Evolutionary conservation across 345 rosid species (phyloP).

Genomic region (Boechera stricta): DNA sequence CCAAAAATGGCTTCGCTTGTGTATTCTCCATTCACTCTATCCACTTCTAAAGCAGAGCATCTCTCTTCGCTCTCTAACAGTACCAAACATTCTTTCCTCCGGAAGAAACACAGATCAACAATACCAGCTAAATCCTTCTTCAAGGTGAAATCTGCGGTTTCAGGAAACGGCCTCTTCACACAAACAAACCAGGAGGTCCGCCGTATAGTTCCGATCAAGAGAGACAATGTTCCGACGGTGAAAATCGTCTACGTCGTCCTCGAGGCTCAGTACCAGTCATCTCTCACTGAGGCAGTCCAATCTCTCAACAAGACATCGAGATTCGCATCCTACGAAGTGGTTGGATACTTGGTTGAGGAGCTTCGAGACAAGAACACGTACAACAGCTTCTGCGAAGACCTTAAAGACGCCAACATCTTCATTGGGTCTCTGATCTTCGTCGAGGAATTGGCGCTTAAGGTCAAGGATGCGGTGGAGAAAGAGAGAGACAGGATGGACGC

Average conservation of each 20-base stretch:
- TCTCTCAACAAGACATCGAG: slow-evolving; percentile 66
- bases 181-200: slow-evolving; percentile 94
- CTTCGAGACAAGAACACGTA: slow-evolving; percentile 77
- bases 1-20: slow-evolving; percentile 74
- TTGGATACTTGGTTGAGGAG: slow-evolving; percentile 98
- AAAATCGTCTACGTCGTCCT: slow-evolving; percentile 92
- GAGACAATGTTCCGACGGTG: slow-evolving; percentile 74
- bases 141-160: slow-evolving; percentile 64
- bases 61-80: slow-evolving; percentile 79
- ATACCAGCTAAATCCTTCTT: slow-evolving; percentile 50
- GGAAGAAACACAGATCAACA: slow-evolving; percentile 43
- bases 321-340: slow-evolving; percentile 76
- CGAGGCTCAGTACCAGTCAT: slow-evolving; percentile 97
- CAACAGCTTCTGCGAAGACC: slow-evolving; percentile 78
- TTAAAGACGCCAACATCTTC: slow-evolving; percentile 89
- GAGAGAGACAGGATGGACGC: slow-evolving; percentile 95
- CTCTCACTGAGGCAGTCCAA: slow-evolving; percentile 81
- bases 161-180: slow-evolving; percentile 95
- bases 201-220: slow-evolving; percentile 75
- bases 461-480: slow-evolving; percentile 90
- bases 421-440: slow-evolving; percentile 94
- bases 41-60: slow-evolving; percentile 67
- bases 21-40: slow-evolving; percentile 70
- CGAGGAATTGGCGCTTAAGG: slow-evolving; percentile 92
- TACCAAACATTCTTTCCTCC: slow-evolving; percentile 76